Conservation (phyloP, 2,329 filamentous ascomycete genomes). For the Aspergillus persii region DNA sequence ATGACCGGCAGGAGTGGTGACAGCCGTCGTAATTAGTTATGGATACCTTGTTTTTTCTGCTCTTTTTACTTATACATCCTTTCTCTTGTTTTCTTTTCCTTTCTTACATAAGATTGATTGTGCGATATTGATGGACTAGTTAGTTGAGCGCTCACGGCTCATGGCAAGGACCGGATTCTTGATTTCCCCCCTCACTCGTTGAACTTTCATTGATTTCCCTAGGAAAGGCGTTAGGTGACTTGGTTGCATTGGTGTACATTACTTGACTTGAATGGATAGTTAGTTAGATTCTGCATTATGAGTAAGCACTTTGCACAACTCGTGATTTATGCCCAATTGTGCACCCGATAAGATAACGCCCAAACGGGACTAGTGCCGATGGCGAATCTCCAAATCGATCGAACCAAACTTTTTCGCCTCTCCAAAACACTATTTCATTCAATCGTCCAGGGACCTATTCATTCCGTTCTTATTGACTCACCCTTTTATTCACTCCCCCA, state of each 20-base stretch:
- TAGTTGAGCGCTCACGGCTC: neutral
- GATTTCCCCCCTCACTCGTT: neutral
- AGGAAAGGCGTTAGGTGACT: neutral
- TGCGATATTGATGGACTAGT: neutral
- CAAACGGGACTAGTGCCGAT: slow-evolving; percentile 9
- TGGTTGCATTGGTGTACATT: slow-evolving; percentile 7
- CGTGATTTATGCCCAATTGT: neutral
- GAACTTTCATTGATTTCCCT: neutral
- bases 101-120: neutral
- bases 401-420: neutral
- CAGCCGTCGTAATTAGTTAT: slow-evolving; percentile 12
- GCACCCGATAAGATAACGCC: neutral
- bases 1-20: slow-evolving; percentile 31
- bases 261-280: slow-evolving; percentile 1
- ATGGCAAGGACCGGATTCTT: neutral
- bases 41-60: neutral
- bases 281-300: neutral
- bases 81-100: neutral
- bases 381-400: neutral
- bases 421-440: neutral
- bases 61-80: neutral
- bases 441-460: neutral
- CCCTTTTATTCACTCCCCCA: neutral
- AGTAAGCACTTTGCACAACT: neutral
- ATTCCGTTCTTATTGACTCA: neutral